These are phyloP conservation scores for Sporisorium exsertum DNA, from an alignment of 1,284 basidiomycete genomes.

Conservation along the genomic window DNA sequence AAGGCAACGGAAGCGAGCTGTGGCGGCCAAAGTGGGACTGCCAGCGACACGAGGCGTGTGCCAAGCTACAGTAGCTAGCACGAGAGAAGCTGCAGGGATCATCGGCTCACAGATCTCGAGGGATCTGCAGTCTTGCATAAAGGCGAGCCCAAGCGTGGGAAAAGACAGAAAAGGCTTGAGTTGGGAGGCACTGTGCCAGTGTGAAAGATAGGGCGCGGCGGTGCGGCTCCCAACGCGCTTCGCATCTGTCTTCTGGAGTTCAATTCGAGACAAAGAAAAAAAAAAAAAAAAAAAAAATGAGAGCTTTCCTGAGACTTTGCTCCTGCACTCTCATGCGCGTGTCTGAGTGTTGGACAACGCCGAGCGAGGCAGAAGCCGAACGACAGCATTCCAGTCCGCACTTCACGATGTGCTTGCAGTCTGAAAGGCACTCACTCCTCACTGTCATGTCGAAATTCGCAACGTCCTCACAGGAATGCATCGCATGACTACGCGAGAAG, in stretches of 20 bases:
- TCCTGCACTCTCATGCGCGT: not conserved
- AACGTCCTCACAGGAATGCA: not conserved
- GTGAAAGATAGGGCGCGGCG: not conserved
- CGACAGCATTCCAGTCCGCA: not conserved
- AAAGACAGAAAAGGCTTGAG: not conserved
- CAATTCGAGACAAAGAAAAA: conserved; percentile 3
- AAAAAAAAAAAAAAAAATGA: not conserved
- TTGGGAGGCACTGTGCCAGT: not conserved
- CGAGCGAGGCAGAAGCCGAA: conserved; percentile 3
- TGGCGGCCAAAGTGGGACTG: not conserved
- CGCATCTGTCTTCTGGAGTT: not conserved
- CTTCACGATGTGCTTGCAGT: not conserved
- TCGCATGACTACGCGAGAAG: not conserved
- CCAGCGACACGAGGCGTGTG: not conserved
- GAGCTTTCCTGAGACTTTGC: not conserved
- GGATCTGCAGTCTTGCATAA: conserved; percentile 27
- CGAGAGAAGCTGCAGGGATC: conserved; percentile 5
- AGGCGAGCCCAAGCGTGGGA: conserved; percentile 9
- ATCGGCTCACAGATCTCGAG: too few species aligned
- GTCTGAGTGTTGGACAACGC: conserved; percentile 4
- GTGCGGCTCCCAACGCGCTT: conserved; percentile 5
- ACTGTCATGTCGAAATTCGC: too few species aligned
- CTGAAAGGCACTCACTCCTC: not conserved
- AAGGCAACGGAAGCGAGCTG: not conserved
- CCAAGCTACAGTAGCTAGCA: not conserved